Conservation (phyloP, 176 grass and related monocot genomes). For the Zoysia japonica region DNA sequence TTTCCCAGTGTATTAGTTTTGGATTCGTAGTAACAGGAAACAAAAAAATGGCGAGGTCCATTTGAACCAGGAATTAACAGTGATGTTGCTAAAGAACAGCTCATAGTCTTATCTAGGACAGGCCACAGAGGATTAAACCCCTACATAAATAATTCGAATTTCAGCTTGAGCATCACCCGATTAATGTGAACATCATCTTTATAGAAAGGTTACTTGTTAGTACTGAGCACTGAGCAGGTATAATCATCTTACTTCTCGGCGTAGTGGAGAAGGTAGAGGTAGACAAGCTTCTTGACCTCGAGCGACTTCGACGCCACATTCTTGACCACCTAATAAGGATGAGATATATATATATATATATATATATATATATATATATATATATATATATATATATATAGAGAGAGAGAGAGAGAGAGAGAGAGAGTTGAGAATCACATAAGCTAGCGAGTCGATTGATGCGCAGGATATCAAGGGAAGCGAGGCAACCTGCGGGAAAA, state of each 20-base stretch:
- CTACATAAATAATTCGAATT: too few species aligned
- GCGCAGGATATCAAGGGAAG: background rate
- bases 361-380: too few species aligned
- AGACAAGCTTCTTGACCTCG: slow-evolving; percentile 97
- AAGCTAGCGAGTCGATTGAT: background rate
- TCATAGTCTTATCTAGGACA: background rate
- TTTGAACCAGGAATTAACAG: background rate
- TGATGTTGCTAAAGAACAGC: background rate
- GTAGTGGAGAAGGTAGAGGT: slow-evolving; percentile 95
- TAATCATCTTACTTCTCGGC: slow-evolving; percentile 70
- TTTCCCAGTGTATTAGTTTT: background rate
- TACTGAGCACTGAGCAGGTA: background rate
- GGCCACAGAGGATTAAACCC: background rate
- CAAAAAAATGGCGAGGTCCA: background rate
- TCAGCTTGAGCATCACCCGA: too few species aligned
- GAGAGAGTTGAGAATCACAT: too few species aligned
- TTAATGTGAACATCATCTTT: too few species aligned
- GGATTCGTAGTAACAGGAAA: background rate
- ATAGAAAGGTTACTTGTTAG: background rate
- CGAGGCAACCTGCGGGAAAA: slow-evolving; percentile 67
- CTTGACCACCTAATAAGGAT: slow-evolving; percentile 58
- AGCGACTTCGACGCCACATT: slow-evolving; percentile 82
- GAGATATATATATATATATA: too few species aligned
- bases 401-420: background rate
- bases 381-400: too few species aligned